phyloP scores from a whole-genome alignment of 306 rosid species.

The Hylodesmum podocarpum region DNA sequence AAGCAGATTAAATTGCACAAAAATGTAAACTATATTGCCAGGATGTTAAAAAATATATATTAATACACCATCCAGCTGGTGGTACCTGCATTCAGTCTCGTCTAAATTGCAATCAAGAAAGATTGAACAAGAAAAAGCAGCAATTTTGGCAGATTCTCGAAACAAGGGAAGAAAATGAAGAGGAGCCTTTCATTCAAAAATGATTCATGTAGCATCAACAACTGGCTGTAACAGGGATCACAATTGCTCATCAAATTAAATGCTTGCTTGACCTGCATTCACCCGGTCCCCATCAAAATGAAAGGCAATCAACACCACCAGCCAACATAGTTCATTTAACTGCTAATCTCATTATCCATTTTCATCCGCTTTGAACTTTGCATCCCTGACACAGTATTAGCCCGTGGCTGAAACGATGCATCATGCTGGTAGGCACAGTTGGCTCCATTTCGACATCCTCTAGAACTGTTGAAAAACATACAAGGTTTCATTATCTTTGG shows the following conservation, averaged over 20 bases:
- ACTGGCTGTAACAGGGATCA: constrained; percentile 15
- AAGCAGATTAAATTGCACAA: not conserved
- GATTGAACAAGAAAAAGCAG: constrained; percentile 1
- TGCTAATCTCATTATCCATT: constrained; percentile 80
- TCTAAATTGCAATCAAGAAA: not conserved
- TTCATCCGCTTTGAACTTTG: constrained; percentile 76
- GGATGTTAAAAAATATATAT: not conserved
- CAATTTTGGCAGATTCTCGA: constrained; percentile 23
- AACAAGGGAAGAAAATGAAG: constrained; percentile 29
- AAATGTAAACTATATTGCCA: not conserved
- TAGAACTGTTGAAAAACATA: constrained; percentile 79
- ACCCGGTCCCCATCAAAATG: constrained; percentile 5
- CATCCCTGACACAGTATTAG: constrained; percentile 47
- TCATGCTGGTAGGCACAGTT: constrained; percentile 87
- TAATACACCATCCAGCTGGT: constrained; percentile 9
- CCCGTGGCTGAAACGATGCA: constrained; percentile 53
- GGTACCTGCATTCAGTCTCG: constrained; percentile 19
- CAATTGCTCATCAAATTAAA: constrained; percentile 5
- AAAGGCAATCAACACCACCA: constrained; percentile 13
- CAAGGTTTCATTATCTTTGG: constrained; percentile 92
- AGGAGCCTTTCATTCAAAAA: constrained; percentile 36
- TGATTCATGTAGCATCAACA: constrained; percentile 31
- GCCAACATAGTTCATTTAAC: constrained; percentile 37
- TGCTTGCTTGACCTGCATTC: constrained; percentile 16
- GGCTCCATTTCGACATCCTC: constrained; percentile 90